Evolutionary conservation across 495 filamentous ascomycete species (phyloP), one percentile per base, ranked within the genome.

Genomic region (Paragyromitra xinjiangensis): DNA sequence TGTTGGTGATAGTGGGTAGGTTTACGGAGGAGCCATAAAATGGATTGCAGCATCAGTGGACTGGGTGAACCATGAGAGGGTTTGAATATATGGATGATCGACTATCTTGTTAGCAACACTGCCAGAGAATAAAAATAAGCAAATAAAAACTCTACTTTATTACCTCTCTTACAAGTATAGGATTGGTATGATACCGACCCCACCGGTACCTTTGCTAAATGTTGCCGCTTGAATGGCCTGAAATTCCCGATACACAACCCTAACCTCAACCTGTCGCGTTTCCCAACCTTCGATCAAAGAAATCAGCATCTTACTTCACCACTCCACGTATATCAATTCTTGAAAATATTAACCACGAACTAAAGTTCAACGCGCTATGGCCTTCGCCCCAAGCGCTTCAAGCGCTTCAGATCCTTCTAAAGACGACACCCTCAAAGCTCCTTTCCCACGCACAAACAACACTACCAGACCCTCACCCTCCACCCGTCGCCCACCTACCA

Each of bases 361-460:
- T 3, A 29, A 34, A 51, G 5, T n/a, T 40, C 39, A 19, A 1
- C 22, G 6, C 16, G 14, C 68, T 26, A 77, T 77, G 74, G 24
- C 59, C 19, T 29, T 64, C 12, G 12, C 39, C 12, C 19, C 26
- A 11, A 53, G 64, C 9, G 16, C 58, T 22, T 48, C 61, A 14
- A 50, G 3, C 8, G 0, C 56, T 42, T 4, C 64, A 6, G 40
- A 16, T 12, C 39, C 26, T 8, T n/a, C 59, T 1, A 65, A 58
- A 16, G 44, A 40, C 16, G 64, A 71, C 42, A 62, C 61, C 19
- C 51, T 77, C 19, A 44, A 39, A 37, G 69, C 61, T 2, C 74
- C 74, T 40, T 77, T 77, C 50, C 74, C 74, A n/a, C 74, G 74
- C 51, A 59, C 74, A 39, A 64, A 65, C 59, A 64, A 51, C 44